Conservation (phyloP, 768 basidiomycete genomes). For the Hericium alpestre region DNA sequence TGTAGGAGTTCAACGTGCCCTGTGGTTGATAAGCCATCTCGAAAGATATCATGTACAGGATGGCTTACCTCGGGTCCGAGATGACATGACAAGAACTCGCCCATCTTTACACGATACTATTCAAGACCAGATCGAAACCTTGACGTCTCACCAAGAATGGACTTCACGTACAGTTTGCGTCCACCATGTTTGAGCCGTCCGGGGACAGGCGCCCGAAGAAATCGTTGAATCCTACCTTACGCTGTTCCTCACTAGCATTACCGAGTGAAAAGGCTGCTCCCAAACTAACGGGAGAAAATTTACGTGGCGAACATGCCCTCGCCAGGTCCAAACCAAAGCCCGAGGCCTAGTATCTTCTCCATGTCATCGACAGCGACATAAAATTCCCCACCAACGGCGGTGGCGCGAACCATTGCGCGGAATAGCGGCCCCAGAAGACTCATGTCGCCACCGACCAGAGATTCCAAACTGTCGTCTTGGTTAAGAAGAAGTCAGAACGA, state of each 20-base stretch:
- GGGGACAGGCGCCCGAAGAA: not conserved
- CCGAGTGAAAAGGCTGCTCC: not conserved
- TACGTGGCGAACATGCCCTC: not conserved
- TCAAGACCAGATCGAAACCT: not conserved
- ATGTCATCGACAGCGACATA: not conserved
- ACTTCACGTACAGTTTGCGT: not conserved
- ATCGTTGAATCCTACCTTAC: not conserved
- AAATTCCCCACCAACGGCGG: not conserved
- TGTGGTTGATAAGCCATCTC: not conserved
- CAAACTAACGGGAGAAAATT: not conserved
- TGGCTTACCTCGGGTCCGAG: not conserved
- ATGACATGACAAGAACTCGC: not conserved
- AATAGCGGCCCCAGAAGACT: not conserved
- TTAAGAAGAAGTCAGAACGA: not conserved
- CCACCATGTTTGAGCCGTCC: not conserved
- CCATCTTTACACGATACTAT: not conserved
- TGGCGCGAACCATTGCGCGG: not conserved
- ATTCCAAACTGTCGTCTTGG: not conserved
- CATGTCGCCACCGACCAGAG: not conserved
- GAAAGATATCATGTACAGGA: not conserved
- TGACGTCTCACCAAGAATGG: no score
- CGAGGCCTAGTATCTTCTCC: not conserved
- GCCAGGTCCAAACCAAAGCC: not conserved
- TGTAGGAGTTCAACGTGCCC: not conserved
- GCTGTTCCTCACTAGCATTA: not conserved